Evolutionary conservation across 1,284 basidiomycete genomes (phyloP).

Genomic region (Flammula alnicola): DNA sequence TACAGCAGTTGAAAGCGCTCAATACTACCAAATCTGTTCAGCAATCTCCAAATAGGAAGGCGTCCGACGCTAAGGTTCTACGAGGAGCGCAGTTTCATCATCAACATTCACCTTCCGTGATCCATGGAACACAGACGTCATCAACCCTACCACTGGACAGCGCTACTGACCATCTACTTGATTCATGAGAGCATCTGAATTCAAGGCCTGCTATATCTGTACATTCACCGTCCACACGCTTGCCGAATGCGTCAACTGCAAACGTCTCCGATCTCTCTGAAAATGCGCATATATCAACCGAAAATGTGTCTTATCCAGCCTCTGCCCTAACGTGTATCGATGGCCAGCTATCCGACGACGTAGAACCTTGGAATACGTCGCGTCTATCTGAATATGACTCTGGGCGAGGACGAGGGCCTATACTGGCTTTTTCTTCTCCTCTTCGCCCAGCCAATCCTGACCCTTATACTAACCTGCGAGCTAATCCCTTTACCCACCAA

Average conservation of each 20-base stretch:
- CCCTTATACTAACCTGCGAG: not conserved
- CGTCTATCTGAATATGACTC: not conserved
- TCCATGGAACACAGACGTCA: too few relatives aligned
- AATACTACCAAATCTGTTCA: not conserved
- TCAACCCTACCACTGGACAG: too few relatives aligned
- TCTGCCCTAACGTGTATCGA: not conserved
- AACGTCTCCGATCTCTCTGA: not conserved
- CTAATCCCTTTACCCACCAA: not conserved
- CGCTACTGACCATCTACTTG: too few relatives aligned
- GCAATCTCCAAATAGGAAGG: too few relatives aligned
- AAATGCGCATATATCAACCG: constrained; percentile 19
- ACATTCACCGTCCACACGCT: not conserved
- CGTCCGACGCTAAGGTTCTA: not conserved
- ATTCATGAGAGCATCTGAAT: too few relatives aligned
- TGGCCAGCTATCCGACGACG: not conserved
- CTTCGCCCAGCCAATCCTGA: not conserved
- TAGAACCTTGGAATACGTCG: not conserved
- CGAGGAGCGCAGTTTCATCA: too few relatives aligned
- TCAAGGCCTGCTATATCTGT: not conserved
- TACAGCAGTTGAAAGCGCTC: constrained; percentile 18
- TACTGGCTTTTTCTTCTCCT: constrained; percentile 11
- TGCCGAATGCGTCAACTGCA: not conserved
- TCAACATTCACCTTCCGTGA: too few relatives aligned
- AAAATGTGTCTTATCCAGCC: not conserved
- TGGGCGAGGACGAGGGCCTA: not conserved